A percentile compares a stretch with the other conserved stretches of the same genome.
phyloP scores from a whole-genome alignment of 192 early-diverging fungal genomes.

The Borealophlyctis nickersoniae region DNA sequence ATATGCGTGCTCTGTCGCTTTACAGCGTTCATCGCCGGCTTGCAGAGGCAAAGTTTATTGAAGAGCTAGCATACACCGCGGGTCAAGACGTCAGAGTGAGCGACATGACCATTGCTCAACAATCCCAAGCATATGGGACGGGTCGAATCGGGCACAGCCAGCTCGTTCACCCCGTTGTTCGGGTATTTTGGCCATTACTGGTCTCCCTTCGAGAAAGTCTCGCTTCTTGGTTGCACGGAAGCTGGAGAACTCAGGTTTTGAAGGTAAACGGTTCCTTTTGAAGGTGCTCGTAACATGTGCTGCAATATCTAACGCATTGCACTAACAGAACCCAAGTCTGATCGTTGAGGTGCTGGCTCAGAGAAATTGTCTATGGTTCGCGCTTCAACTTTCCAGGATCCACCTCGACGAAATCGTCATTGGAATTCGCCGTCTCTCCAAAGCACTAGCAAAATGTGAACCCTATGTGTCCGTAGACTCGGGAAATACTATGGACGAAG shows the following conservation, averaged over 20 bases:
- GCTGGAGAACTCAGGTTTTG: too few relatives aligned
- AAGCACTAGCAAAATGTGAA: background rate
- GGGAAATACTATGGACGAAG: background rate
- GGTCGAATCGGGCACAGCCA: slow-evolving; percentile 39
- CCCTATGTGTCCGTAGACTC: background rate
- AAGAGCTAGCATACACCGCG: background rate
- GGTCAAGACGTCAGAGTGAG: background rate
- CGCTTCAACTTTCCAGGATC: slow-evolving; percentile 35
- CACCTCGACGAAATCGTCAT: slow-evolving; percentile 56
- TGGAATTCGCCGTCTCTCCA: slow-evolving; percentile 30
- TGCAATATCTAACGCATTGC: slow-evolving; percentile 19
- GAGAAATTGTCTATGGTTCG: slow-evolving; percentile 50
- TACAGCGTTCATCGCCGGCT: slow-evolving; percentile 3
- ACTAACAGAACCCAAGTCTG: slow-evolving; percentile 15
- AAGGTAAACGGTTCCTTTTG: too few relatives aligned
- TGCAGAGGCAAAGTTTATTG: background rate
- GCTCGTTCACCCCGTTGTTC: slow-evolving; percentile 41
- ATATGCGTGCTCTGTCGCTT: background rate
- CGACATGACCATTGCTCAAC: slow-evolving; percentile 18
- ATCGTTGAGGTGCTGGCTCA: slow-evolving; percentile 51
- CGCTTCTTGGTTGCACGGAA: too few relatives aligned
- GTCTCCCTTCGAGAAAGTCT: too few relatives aligned
- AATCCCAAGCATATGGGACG: slow-evolving; percentile 40
- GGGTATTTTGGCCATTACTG: slow-evolving; percentile 46
- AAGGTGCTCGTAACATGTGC: too few relatives aligned